These are phyloP conservation scores for Fusarium tanahbumbuense DNA, from an alignment of 2,329 filamentous ascomycete species.

Conservation along the genomic window DNA sequence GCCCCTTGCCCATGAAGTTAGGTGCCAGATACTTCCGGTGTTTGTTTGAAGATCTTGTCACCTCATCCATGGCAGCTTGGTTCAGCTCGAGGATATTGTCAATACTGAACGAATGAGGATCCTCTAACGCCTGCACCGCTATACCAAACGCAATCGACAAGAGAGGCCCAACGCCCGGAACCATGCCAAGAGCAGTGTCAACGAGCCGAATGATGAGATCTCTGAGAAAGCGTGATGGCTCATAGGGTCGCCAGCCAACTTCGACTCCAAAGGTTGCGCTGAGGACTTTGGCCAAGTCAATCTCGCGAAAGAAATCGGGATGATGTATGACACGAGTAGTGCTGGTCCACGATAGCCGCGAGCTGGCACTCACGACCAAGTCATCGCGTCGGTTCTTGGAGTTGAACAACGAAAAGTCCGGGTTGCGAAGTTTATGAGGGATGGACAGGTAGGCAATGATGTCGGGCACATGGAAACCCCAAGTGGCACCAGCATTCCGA, in stretches of 20 bases:
- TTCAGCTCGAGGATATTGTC: slow-evolving; percentile 3
- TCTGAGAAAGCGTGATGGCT: neutral
- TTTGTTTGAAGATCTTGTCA: neutral
- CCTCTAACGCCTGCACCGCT: neutral
- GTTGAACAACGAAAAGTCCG: accelerated
- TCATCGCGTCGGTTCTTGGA: neutral
- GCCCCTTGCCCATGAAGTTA: neutral
- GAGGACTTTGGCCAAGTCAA: slow-evolving; percentile 8
- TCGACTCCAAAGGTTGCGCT: slow-evolving; percentile 18
- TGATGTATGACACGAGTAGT: accelerated
- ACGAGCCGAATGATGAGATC: neutral
- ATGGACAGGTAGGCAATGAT: slow-evolving; percentile 21
- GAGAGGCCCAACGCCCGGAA: neutral
- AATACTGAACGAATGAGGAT: neutral
- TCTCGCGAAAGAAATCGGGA: neutral
- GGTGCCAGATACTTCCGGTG: slow-evolving; percentile 7
- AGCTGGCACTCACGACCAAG: neutral
- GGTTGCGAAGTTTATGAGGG: slow-evolving; percentile 12
- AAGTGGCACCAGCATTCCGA: neutral
- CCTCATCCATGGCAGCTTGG: neutral
- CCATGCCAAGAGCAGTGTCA: neutral
- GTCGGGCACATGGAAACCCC: slow-evolving; percentile 1
- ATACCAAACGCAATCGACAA: slow-evolving; percentile 14
- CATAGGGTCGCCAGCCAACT: slow-evolving; percentile 12
- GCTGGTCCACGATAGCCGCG: neutral